phyloP scores from a whole-genome alignment of 768 basidiomycete genomes.

The Termitomyces sp. region DNA sequence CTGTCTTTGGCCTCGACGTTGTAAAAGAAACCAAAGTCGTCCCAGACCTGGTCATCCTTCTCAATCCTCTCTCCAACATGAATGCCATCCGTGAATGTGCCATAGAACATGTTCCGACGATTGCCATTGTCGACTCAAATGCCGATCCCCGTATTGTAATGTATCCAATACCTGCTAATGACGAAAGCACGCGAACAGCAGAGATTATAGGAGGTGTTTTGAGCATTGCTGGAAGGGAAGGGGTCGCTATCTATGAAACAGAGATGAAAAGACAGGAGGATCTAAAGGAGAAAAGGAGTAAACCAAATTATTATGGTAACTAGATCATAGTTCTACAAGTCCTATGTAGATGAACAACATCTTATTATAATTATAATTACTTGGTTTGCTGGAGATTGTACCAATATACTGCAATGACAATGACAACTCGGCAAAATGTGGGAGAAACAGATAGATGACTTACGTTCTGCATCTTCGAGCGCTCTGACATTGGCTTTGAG shows the following conservation, averaged over 20 bases:
- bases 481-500: slow-evolving; percentile 82
- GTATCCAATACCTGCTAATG: slow-evolving; percentile 98
- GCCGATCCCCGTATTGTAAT: slow-evolving; percentile 95
- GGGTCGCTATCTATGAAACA: slow-evolving; percentile 44
- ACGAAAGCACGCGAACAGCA: slow-evolving; percentile 87
- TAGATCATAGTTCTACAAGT: slow-evolving; percentile 5
- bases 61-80: slow-evolving; percentile 83
- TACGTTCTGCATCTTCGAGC: slow-evolving; percentile 84
- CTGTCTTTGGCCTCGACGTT: slow-evolving; percentile 61
- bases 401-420: slow-evolving; percentile 55
- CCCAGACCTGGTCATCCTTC: slow-evolving; percentile 87
- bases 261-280: slow-evolving; percentile 25
- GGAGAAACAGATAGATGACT: slow-evolving; percentile 2
- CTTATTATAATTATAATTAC: neutral
- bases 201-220: slow-evolving; percentile 89
- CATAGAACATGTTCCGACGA: slow-evolving; percentile 83
- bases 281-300: slow-evolving; percentile 15
- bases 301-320: slow-evolving; percentile 8
- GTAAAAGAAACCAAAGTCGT: slow-evolving; percentile 49
- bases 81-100: slow-evolving; percentile 92
- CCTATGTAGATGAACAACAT: slow-evolving; percentile 11
- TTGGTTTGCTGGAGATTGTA: slow-evolving; percentile 53
- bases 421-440: slow-evolving; percentile 14
- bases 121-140: slow-evolving; percentile 93
- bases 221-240: slow-evolving; percentile 81